Conservation (phyloP, 2,329 filamentous ascomycete species). For the Neofusicoccum sp. region DNA sequence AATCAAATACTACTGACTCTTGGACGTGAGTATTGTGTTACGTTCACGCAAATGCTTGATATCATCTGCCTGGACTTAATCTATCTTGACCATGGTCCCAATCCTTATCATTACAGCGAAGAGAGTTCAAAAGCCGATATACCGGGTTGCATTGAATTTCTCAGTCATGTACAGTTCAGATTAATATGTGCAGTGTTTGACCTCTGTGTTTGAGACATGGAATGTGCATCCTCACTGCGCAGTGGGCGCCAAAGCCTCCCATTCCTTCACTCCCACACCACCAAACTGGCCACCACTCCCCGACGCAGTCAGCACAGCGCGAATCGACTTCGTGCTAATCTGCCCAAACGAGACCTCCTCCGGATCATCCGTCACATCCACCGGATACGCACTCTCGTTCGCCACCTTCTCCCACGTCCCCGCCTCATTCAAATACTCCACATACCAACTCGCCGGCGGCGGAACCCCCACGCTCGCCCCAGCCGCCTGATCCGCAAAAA, state of each 20-base stretch:
- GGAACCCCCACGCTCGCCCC: conserved; percentile 21
- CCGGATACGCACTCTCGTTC: conserved; percentile 25
- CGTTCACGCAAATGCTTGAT: too few relatives aligned
- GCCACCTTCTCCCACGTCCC: conserved; percentile 22
- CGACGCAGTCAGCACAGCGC: conserved; percentile 18
- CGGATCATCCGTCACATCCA: conserved; percentile 27
- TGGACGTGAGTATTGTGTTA: too few relatives aligned
- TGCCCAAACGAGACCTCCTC: conserved; percentile 28
- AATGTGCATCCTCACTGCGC: too few relatives aligned
- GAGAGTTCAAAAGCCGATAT: too few relatives aligned
- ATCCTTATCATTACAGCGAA: too few relatives aligned
- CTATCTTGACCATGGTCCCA: too few relatives aligned
- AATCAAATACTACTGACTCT: too few relatives aligned
- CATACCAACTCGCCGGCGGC: conserved; percentile 21
- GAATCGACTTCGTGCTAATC: conserved; percentile 14
- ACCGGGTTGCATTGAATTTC: too few relatives aligned
- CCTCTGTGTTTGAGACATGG: too few relatives aligned
- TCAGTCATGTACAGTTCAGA: too few relatives aligned
- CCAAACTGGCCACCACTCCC: conserved; percentile 17
- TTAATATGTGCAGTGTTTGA: too few relatives aligned
- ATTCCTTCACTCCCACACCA: conserved; percentile 21
- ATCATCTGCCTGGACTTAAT: too few relatives aligned
- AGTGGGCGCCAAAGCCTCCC: conserved; percentile 20
- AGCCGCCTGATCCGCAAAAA: conserved; percentile 21
- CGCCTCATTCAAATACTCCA: conserved; percentile 19